Evolutionary conservation across 768 basidiomycete species (phyloP).

Genomic region (Gymnopilus junonius): DNA sequence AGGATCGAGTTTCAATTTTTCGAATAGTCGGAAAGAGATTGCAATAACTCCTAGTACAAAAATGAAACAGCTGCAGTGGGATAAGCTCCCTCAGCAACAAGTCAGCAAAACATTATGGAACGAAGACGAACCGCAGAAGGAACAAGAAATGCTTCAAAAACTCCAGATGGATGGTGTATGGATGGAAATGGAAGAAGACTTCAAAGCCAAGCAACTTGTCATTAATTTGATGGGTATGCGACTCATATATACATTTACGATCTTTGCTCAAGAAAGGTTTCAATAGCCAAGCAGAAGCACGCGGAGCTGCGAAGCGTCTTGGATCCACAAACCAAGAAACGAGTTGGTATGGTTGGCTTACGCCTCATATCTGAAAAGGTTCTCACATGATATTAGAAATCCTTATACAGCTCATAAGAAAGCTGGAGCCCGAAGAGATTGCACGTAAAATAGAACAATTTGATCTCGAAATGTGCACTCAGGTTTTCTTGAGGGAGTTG

Average conservation of each 20-base stretch:
- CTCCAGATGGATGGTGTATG: constrained; percentile 87
- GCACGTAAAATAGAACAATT: constrained; percentile 84
- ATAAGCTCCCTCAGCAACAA: constrained; percentile 92
- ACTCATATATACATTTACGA: neutral
- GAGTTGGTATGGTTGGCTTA: constrained; percentile 72
- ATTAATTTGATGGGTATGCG: constrained; percentile 81
- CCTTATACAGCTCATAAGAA: constrained; percentile 85
- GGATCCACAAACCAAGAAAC: constrained; percentile 89
- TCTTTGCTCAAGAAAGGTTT: constrained; percentile 1
- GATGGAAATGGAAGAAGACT: constrained; percentile 97
- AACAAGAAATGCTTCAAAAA: constrained; percentile 81
- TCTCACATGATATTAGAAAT: constrained; percentile 65
- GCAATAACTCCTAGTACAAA: constrained; percentile 83
- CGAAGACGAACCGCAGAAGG: constrained; percentile 67
- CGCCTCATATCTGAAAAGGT: neutral
- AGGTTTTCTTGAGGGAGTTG: constrained; percentile 88
- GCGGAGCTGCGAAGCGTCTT: constrained; percentile 92
- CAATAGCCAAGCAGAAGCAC: constrained; percentile 79
- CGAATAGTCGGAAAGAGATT: constrained; percentile 82
- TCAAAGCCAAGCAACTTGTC: constrained; percentile 94
- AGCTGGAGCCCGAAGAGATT: constrained; percentile 85
- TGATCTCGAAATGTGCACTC: constrained; percentile 84
- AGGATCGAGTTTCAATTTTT: constrained; percentile 57
- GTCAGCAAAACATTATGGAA: constrained; percentile 88
- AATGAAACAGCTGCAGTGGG: constrained; percentile 99